Evolutionary conservation across 179 eudicot species (phyloP).

Genomic region (Pouteria campechiana): DNA sequence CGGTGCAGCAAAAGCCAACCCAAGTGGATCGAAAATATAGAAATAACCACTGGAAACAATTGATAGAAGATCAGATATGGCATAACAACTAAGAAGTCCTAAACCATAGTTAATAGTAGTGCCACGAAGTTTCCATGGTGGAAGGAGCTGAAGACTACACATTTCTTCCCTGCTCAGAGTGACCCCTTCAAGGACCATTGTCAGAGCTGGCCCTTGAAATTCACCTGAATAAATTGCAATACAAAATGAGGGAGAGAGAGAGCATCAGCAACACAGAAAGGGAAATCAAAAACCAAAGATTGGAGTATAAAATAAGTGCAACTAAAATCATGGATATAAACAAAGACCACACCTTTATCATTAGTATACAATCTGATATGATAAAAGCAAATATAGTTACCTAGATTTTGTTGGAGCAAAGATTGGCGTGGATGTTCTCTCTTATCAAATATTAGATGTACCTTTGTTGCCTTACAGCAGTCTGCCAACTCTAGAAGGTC

Average conservation of each 20-base stretch:
- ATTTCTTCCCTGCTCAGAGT: conserved; percentile 87
- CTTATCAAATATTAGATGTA: conserved; percentile 79
- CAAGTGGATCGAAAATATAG: conserved; percentile 92
- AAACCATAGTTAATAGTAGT: conserved; percentile 86
- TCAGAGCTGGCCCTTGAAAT: conserved; percentile 91
- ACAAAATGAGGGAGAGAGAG: too few species aligned
- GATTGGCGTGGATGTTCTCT: conserved; percentile 89
- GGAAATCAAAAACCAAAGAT: too few species aligned
- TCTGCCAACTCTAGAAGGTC: conserved; percentile 98
- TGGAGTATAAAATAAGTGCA: too few species aligned
- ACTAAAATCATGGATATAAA: too few species aligned
- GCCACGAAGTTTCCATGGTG: conserved; percentile 93
- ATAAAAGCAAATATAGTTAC: conserved; percentile 25
- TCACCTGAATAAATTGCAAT: too few species aligned
- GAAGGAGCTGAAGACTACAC: conserved; percentile 81
- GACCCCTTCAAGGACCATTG: conserved; percentile 81
- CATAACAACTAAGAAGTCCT: conserved; percentile 75
- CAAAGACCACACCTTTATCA: too few species aligned
- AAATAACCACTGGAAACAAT: conserved; percentile 80
- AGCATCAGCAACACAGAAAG: too few species aligned
- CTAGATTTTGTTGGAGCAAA: conserved; percentile 92
- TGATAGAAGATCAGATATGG: conserved; percentile 74
- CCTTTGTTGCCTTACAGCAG: conserved; percentile 85
- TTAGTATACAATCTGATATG: too few species aligned
- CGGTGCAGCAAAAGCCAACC: conserved; percentile 63